A percentile compares a stretch with the other conserved stretches of the same genome.
phyloP scores from a whole-genome alignment of 768 basidiomycete species.

The Pholiota microspora region DNA sequence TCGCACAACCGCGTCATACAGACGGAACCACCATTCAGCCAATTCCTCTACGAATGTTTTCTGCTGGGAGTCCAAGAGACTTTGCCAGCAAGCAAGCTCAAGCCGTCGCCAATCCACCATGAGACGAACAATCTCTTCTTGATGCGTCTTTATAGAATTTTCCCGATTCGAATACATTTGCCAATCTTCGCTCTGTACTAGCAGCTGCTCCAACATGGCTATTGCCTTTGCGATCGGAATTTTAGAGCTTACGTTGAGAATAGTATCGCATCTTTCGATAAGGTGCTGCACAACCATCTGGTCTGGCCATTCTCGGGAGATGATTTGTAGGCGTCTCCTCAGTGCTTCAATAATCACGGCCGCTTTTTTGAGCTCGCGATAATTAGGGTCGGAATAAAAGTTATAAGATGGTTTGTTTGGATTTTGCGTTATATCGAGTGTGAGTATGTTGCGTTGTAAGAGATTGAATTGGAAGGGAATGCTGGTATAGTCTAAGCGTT shows the following conservation, averaged over 20 bases:
- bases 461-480: conserved; percentile 50
- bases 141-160: conserved; percentile 72
- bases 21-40: conserved; percentile 83
- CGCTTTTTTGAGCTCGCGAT: conserved; percentile 66
- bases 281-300: conserved; percentile 96
- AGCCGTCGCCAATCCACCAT: conserved; percentile 90
- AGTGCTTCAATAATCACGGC: conserved; percentile 50
- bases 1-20: conserved; percentile 77
- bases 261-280: conserved; percentile 60
- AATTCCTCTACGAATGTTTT: conserved; percentile 47
- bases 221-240: conserved; percentile 83
- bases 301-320: conserved; percentile 89
- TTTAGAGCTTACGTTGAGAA: conserved; percentile 58
- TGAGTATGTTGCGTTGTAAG: conserved; percentile 34
- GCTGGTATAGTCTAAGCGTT: conserved; percentile 49
- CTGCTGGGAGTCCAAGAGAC: conserved; percentile 71
- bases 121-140: conserved; percentile 60
- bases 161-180: conserved; percentile 93
- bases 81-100: conserved; percentile 87
- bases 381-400: conserved; percentile 82
- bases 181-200: conserved; percentile 92
- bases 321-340: conserved; percentile 44
- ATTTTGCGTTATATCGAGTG: conserved; percentile 12
- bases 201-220: conserved; percentile 78
- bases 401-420: conserved; percentile 41